Percentiles rank a stretch among this genome's conserved stretches.
Evolutionary conservation across 2,329 filamentous ascomycete genomes (phyloP).

Genomic region (Dactylella cylindrospora): DNA sequence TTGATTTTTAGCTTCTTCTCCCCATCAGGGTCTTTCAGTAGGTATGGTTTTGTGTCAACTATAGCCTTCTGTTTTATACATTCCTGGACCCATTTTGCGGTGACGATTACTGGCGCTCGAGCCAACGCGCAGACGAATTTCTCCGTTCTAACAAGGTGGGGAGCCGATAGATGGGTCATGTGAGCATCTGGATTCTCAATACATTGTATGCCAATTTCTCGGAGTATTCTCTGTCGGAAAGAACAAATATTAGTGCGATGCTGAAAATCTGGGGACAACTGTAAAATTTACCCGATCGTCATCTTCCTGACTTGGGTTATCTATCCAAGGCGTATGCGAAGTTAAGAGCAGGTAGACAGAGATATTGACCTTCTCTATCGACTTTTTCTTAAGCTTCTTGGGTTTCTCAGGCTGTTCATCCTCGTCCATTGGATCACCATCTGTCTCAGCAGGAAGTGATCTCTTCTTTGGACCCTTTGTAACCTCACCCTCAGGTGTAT

Average conservation of each 20-base stretch:
- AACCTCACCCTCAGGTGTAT: slow-evolving; percentile 28
- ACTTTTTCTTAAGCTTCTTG: slow-evolving; percentile 61
- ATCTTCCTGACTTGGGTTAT: slow-evolving; percentile 71
- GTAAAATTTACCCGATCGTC: slow-evolving; percentile 69
- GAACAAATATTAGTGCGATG: slow-evolving; percentile 36
- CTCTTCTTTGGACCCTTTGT: slow-evolving; percentile 52
- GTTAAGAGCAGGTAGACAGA: slow-evolving; percentile 76
- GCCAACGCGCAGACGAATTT: slow-evolving; percentile 92
- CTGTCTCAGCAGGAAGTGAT: slow-evolving; percentile 50
- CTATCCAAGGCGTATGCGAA: slow-evolving; percentile 79
- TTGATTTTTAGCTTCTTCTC: slow-evolving; percentile 72
- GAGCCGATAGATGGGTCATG: slow-evolving; percentile 85
- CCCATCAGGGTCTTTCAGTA: slow-evolving; percentile 69
- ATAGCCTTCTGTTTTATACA: slow-evolving; percentile 70
- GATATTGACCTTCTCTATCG: slow-evolving; percentile 56
- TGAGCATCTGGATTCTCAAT: slow-evolving; percentile 68
- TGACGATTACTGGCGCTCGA: slow-evolving; percentile 74
- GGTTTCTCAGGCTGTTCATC: slow-evolving; percentile 54
- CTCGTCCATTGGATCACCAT: slow-evolving; percentile 50
- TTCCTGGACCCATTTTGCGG: slow-evolving; percentile 74
- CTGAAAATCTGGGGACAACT: neutral
- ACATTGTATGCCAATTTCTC: slow-evolving; percentile 78
- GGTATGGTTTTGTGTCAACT: slow-evolving; percentile 65
- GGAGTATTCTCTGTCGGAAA: slow-evolving; percentile 68
- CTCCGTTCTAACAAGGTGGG: slow-evolving; percentile 80